A percentile compares a stretch with the other conserved stretches of the same genome.
Conservation (phyloP, 129 eudicot species). For the Helianthus annuus region DNA sequence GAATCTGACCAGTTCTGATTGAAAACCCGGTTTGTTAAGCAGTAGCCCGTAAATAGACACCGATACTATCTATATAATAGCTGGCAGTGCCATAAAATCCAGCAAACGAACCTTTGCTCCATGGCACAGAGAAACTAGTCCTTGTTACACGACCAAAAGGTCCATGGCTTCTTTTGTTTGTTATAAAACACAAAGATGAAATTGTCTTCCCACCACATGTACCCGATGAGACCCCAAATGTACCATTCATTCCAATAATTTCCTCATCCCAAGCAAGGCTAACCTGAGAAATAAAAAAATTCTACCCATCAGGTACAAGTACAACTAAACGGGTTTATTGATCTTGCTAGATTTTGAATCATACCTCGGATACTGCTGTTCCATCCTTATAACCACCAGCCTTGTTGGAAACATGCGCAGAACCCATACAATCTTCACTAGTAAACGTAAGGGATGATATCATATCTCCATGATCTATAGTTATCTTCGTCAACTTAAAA, state of each 20-base stretch:
- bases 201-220: not conserved
- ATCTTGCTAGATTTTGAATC: not conserved
- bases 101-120: constrained; percentile 17
- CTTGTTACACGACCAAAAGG: constrained; percentile 25
- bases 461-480: constrained; percentile 22
- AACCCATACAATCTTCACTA: constrained; percentile 29
- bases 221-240: constrained; percentile 18
- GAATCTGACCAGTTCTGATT: not conserved
- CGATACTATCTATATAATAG: constrained; percentile 20
- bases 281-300: constrained; percentile 7
- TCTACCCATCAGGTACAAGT: too few relatives aligned
- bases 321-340: too few relatives aligned
- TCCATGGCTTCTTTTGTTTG: constrained; percentile 28
- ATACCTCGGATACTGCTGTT: constrained; percentile 25
- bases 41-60: constrained; percentile 21
- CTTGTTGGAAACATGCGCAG: constrained; percentile 26
- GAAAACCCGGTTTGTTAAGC: not conserved
- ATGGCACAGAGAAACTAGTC: constrained; percentile 20
- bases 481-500: constrained; percentile 21
- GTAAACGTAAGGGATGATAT: constrained; percentile 29
- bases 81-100: constrained; percentile 30
- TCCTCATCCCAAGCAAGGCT: constrained; percentile 19
- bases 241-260: constrained; percentile 25
- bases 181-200: constrained; percentile 12
- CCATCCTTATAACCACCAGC: constrained; percentile 28